phyloP scores from a whole-genome alignment of 2,329 filamentous ascomycete genomes.

The Colletotrichum sp. region DNA sequence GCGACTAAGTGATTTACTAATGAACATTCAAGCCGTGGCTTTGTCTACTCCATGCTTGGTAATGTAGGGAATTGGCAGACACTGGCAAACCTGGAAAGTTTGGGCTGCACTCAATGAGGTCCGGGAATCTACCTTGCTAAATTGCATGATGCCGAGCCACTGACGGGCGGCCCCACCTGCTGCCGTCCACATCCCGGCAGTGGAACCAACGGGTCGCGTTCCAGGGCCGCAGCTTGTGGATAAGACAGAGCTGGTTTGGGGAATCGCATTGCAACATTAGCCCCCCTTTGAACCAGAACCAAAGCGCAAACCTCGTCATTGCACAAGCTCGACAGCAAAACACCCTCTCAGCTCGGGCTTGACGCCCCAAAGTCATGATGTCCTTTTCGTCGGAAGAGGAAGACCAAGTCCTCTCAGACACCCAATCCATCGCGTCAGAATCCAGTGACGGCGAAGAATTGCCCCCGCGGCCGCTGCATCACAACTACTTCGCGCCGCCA shows the following conservation, averaged over 20 bases:
- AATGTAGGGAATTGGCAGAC: neutral
- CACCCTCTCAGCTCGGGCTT: neutral
- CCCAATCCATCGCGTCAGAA: constrained; percentile 16
- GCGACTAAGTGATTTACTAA: rapidly evolving
- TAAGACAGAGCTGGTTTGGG: neutral
- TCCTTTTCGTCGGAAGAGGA: constrained; percentile 22
- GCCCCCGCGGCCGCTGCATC: constrained; percentile 49
- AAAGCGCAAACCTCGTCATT: neutral
- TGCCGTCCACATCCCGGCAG: constrained; percentile 2
- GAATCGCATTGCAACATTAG: neutral
- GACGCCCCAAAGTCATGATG: neutral
- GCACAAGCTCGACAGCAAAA: neutral
- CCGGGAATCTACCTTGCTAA: neutral
- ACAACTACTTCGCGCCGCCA: constrained; percentile 73
- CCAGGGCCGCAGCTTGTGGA: neutral
- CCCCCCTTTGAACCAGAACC: neutral
- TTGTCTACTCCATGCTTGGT: neutral
- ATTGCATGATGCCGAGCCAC: neutral
- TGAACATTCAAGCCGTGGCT: neutral
- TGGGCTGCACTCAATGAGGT: neutral
- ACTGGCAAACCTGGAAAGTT: neutral
- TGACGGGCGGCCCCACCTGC: neutral
- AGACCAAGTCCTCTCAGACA: constrained; percentile 17
- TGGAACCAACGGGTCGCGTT: neutral
- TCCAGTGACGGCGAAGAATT: constrained; percentile 30